These are phyloP conservation scores for Oxalis stricta DNA, from an alignment of 441 rosid genomes.

Conservation along the genomic window DNA sequence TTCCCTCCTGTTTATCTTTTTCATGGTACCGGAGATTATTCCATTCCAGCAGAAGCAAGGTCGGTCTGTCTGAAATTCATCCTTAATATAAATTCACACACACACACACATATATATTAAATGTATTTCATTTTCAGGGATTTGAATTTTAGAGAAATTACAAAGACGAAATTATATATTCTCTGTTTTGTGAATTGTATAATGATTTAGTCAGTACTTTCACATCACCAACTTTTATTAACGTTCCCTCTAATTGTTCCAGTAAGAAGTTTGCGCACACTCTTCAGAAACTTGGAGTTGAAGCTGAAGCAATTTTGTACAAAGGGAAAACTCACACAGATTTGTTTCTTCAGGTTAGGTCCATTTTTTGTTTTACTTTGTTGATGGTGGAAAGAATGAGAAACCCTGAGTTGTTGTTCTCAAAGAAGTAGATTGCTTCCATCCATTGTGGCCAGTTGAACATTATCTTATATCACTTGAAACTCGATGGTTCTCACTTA, in stretches of 20 bases:
- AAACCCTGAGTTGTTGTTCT: not conserved
- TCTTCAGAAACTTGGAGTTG: conserved; percentile 55
- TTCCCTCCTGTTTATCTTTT: conserved; percentile 70
- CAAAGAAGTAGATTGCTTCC: not conserved
- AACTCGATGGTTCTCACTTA: no score
- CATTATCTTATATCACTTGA: no score
- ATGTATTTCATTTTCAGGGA: no score
- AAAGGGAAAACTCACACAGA: conserved; percentile 93
- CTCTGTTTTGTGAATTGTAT: no score
- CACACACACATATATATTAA: no score
- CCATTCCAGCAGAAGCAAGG: conserved; percentile 89
- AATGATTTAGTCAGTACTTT: not conserved
- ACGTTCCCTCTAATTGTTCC: conserved; percentile 12
- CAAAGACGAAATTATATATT: no score
- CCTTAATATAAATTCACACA: no score
- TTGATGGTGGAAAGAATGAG: not conserved
- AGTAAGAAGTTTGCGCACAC: conserved; percentile 65
- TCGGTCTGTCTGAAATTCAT: conserved; percentile 28
- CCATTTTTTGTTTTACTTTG: not conserved
- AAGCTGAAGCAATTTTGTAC: conserved; percentile 58
- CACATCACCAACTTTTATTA: not conserved
- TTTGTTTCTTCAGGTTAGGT: conserved; percentile 78
- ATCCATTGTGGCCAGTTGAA: no score
- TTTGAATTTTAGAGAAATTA: no score
- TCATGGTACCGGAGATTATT: conserved; percentile 89